A percentile compares a stretch with the other conserved stretches of the same genome.
Conservation (phyloP, 129 eudicot genomes). For the Flaveria trinervia region DNA sequence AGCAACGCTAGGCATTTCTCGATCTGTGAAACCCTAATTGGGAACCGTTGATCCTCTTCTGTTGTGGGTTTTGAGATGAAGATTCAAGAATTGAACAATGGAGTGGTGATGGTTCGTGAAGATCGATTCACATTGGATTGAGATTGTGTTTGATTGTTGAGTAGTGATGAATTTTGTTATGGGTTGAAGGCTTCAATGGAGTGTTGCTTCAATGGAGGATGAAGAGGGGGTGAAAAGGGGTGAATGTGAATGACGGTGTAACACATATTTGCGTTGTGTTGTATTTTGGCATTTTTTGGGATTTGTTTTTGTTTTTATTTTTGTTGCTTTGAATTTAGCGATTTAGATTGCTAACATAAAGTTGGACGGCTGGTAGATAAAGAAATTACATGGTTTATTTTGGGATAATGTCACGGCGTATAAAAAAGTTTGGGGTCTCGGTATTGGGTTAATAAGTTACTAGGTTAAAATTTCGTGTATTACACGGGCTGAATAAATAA, state of each 20-base stretch:
- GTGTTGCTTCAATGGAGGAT: slow-evolving; percentile 33
- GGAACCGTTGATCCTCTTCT: not conserved
- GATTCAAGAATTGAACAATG: slow-evolving; percentile 18
- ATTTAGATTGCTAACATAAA: no score
- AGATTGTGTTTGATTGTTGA: not conserved
- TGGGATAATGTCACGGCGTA: no score
- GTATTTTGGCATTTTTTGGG: slow-evolving; percentile 31
- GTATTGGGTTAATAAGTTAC: no score
- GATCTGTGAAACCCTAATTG: slow-evolving; percentile 2
- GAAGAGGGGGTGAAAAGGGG: not conserved
- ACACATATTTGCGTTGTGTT: slow-evolving; percentile 35
- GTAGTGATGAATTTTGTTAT: slow-evolving; percentile 17
- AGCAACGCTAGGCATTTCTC: slow-evolving; percentile 83
- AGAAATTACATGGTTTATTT: no score
- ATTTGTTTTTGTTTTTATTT: not conserved
- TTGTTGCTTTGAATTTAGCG: no score
- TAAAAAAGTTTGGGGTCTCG: no score
- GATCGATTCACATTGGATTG: slow-evolving; percentile 2
- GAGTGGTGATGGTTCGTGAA: not conserved
- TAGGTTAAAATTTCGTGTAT: no score
- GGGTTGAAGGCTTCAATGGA: slow-evolving; percentile 30
- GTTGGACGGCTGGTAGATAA: no score
- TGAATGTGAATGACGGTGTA: slow-evolving; percentile 20
- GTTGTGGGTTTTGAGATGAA: slow-evolving; percentile 19
- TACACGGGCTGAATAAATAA: no score